Evolutionary conservation across 2,329 filamentous ascomycete genomes (phyloP), one percentile per base, ranked within the genome.

Genomic region (Cercospora sesami): DNA sequence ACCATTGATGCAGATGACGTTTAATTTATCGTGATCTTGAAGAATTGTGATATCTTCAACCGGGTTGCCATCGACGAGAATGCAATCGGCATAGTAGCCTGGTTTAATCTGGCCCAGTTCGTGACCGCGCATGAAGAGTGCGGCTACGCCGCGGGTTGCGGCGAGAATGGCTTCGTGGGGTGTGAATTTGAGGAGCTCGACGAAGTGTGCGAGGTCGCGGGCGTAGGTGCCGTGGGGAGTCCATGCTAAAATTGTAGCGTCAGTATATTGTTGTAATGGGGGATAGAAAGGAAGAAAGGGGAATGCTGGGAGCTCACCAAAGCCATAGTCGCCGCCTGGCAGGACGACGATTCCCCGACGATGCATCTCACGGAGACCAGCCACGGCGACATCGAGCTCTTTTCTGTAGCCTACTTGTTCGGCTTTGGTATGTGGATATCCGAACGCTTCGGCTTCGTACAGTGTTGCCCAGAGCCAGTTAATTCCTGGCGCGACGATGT

Each of bases 11-110:
- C 82, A 76, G 31, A 84, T 84, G 16, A 83, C 73, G 67, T 83
- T 79, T 21, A 85, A 68, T 69, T 78, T 81, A 14, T 77, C 75
- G 63, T 81, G 81, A 42, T 78, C 71, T 62, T 85, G 83, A 21
- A 87, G 72, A 4, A 86, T 75, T 0, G 77, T 78, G 18, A 87
- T 81, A 73, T 87, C 80, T 18, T 85, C 80, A 62, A 87, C 72
- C 1, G 85, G 86, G 67, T 84, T 76, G 3, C 83, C 83, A 67
- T 84, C 79, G 2, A 85, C 80, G 4, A 85, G 73, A 51, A 85
- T 80, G 60, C 78, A 80, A 68, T 86, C 86, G 48, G 70, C 69
- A 39, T 81, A 81, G 48, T 86, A 85, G 0, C 83, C 84, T 16
- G 77, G 72, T 65, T 79, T 79, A 8, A 87, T 75, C 71, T 84